A percentile compares a stretch with the other conserved stretches of the same genome.
Evolutionary conservation across 202 grass and related monocot species (phyloP).

Genomic region (Cymbopogon flexuosus): DNA sequence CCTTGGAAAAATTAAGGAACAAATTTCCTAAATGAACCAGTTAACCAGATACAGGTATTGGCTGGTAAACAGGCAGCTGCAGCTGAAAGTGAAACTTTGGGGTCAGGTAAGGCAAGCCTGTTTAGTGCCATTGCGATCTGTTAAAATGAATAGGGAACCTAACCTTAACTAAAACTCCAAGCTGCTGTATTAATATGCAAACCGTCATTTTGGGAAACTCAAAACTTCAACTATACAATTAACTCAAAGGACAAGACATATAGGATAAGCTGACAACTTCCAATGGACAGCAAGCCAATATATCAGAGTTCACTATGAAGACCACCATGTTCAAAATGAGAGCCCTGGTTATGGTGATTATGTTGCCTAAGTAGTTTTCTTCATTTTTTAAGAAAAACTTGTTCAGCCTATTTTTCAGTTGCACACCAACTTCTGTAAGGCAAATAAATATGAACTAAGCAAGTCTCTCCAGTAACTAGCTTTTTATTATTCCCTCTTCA

Average conservation of each 20-base stretch:
- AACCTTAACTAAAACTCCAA: not conserved
- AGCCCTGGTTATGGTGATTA: not conserved
- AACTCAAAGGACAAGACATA: not conserved
- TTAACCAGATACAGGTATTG: not conserved
- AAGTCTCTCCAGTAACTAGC: not conserved
- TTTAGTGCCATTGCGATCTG: not conserved
- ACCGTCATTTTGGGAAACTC: not conserved
- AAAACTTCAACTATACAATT: conserved; percentile 23
- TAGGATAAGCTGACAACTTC: not conserved
- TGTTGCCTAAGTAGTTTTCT: not conserved
- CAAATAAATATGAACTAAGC: not conserved
- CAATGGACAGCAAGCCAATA: not conserved
- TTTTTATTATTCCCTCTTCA: not conserved
- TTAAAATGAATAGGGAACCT: not conserved
- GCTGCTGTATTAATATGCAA: not conserved
- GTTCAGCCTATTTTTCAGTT: not conserved
- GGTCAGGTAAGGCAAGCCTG: not conserved
- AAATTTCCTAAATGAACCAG: not conserved
- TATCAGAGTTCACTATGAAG: conserved; percentile 5
- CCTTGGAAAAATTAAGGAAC: not conserved
- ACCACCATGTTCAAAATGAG: not conserved
- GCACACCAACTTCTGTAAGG: not conserved
- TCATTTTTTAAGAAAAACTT: not conserved
- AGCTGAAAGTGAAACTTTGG: not conserved
- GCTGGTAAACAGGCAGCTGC: not conserved